A percentile compares a stretch with the other conserved stretches of the same genome.
phyloP scores from a whole-genome alignment of 2,329 filamentous ascomycete species.

The Penicillium fuscoglaucum region DNA sequence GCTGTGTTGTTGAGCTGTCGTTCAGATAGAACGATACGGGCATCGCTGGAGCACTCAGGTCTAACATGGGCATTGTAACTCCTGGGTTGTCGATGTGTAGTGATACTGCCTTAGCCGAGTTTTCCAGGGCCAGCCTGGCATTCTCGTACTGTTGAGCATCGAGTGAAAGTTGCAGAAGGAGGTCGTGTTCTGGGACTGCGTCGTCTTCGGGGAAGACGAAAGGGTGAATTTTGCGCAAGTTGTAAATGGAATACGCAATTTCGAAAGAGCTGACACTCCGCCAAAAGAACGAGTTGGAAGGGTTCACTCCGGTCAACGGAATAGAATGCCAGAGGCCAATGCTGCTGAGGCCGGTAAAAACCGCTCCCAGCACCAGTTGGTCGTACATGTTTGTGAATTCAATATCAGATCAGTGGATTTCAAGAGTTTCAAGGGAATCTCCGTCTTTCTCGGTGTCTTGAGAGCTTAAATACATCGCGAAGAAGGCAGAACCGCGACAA shows the following conservation, averaged over 20 bases:
- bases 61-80: not conserved
- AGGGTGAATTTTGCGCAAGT: not conserved
- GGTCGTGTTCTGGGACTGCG: not conserved
- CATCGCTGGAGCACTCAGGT: not conserved
- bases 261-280: constrained; percentile 4
- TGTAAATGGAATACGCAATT: not conserved
- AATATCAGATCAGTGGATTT: not conserved
- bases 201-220: not conserved
- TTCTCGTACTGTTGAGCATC: not conserved
- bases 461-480: not conserved
- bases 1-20: not conserved
- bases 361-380: not conserved
- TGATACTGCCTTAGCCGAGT: not conserved
- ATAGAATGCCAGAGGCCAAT: constrained; percentile 5
- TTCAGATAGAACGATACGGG: not conserved
- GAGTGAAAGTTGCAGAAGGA: not conserved
- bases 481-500: not conserved
- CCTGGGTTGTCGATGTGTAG: not conserved
- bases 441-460: constrained; percentile 4
- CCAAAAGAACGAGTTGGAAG: not conserved
- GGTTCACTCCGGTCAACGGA: not conserved
- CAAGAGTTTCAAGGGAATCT: not conserved
- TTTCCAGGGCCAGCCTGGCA: not conserved
- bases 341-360: constrained; percentile 1
- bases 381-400: not conserved